phyloP scores from a whole-genome alignment of 2,329 filamentous ascomycete genomes.

The Ceratocystis alfenasii region DNA sequence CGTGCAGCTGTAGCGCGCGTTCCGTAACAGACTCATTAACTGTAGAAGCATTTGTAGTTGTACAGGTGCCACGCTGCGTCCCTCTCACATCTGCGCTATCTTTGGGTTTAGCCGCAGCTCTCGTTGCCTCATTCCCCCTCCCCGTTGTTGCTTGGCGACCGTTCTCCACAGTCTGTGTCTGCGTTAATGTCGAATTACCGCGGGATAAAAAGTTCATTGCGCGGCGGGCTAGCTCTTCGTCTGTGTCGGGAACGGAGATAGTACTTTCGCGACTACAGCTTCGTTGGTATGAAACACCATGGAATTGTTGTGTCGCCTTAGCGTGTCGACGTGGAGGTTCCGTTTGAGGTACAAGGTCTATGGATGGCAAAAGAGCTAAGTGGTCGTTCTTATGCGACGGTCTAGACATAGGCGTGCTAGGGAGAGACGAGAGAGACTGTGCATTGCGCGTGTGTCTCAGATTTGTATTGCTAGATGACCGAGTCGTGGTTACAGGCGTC shows the following conservation, averaged over 20 bases:
- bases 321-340: slow-evolving; percentile 41
- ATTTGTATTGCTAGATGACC: slow-evolving; percentile 27
- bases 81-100: background rate
- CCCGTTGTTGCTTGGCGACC: background rate
- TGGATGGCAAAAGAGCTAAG: slow-evolving; percentile 47
- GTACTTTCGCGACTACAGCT: slow-evolving; percentile 69
- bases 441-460: slow-evolving; percentile 60
- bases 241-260: slow-evolving; percentile 50
- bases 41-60: slow-evolving; percentile 35
- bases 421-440: slow-evolving; percentile 75
- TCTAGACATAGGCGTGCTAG: slow-evolving; percentile 50
- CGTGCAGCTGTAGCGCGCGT: slow-evolving; percentile 13
- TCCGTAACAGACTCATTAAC: slow-evolving; percentile 5
- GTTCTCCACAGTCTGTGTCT: background rate
- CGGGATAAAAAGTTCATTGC: slow-evolving; percentile 30
- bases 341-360: slow-evolving; percentile 49
- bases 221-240: slow-evolving; percentile 46
- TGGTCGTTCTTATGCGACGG: slow-evolving; percentile 39
- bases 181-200: slow-evolving; percentile 29
- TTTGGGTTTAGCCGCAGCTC: background rate
- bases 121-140: background rate
- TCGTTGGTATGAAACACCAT: slow-evolving; percentile 23
- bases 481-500: slow-evolving; percentile 43
- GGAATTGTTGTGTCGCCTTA: slow-evolving; percentile 29
- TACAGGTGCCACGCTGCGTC: slow-evolving; percentile 46